These are phyloP conservation scores for Fusarium buxicola DNA, from an alignment of 2,329 filamentous ascomycete genomes.

Conservation along the genomic window DNA sequence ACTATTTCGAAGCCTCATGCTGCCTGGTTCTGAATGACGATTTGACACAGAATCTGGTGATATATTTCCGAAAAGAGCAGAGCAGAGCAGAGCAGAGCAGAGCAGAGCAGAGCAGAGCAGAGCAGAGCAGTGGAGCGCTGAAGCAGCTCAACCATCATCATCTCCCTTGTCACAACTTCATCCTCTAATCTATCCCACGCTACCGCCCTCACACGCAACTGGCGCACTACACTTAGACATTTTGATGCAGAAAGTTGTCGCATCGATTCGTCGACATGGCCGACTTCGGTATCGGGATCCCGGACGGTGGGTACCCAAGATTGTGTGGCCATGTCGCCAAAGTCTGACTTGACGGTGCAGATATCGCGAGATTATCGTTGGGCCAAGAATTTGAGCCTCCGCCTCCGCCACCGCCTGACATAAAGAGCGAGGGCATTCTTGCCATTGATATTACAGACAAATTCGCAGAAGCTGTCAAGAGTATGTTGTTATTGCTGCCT, in stretches of 20 bases:
- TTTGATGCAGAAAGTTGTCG: constrained; percentile 32
- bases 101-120: no score
- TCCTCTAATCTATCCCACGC: constrained; percentile 14
- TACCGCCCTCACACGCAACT: neutral
- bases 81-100: no score
- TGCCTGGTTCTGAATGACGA: neutral
- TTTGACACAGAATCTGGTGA: neutral
- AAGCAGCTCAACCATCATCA: constrained; percentile 4
- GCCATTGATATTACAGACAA: constrained; percentile 68
- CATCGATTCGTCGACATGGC: constrained; percentile 45
- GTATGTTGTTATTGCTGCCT: constrained; percentile 53
- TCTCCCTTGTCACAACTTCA: constrained; percentile 28
- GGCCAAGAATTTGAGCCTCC: constrained; percentile 48
- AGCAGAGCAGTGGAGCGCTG: constrained; percentile 25
- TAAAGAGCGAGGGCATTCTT: constrained; percentile 62
- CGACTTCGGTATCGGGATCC: constrained; percentile 50
- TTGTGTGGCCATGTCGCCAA: constrained; percentile 24
- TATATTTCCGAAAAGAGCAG: constrained; percentile 12
- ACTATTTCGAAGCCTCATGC: neutral
- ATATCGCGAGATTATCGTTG: constrained; percentile 57
- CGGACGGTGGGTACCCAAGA: constrained; percentile 50
- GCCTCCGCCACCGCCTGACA: constrained; percentile 53
- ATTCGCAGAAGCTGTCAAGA: constrained; percentile 64
- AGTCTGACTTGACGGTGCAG: constrained; percentile 49
- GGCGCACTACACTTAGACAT: neutral